Base-by-base conservation (phyloP, 257 asterid genomes). In the Echium plantagineum region DNA sequence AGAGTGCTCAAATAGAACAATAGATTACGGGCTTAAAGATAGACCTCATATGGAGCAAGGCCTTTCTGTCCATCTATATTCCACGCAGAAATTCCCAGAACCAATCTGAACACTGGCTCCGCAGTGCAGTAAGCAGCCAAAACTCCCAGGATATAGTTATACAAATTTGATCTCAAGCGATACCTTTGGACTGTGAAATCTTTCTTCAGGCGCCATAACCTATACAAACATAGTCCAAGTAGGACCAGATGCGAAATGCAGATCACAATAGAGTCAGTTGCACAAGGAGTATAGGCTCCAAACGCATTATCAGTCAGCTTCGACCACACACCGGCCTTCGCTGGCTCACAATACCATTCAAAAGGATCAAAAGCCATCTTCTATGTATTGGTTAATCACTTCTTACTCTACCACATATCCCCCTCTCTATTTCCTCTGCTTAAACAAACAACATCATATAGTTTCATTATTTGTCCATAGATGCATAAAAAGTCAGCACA, bases 261-360 rank as follows among this genome's bases (percentile, higher is more conserved):
- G 64, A 81, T 73, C 52, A 88, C 97, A 64, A 86, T 58, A 65
- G 95, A 66, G 74, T 91, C 90, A 6, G 83, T 79, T 46, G 82
- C 97, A 70, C 98, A 91, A 1, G 98, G 94, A 32, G 97, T 85
- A 63, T 76, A 85, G 61, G 90, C 85, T 69, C 98, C 98, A 16
- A 91, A 91, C 19, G 95, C 94, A 78, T 84, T 88, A 51, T 91
- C 90, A 35, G 83, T 83, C 21, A 77, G 85, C 68, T 74, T 78
- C 26, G 94, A 78, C 98, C 97, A 91, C 20, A 83, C 77, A 64
- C 95, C 94, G 62, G 79, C 75, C 69, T 74, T 42, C 64, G 83
- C 89, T 21, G 97, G 95, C 81, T 77, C 74, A 77, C 97, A 91
- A 59, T 84, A 91, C 98, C 98, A 88, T 46, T 79, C 90, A 54